Percentiles rank a stretch among this genome's conserved stretches.
These are phyloP conservation scores for Saccharomyces hybrid DNA, from an alignment of 1,139 yeast genomes.

Conservation along the genomic window DNA sequence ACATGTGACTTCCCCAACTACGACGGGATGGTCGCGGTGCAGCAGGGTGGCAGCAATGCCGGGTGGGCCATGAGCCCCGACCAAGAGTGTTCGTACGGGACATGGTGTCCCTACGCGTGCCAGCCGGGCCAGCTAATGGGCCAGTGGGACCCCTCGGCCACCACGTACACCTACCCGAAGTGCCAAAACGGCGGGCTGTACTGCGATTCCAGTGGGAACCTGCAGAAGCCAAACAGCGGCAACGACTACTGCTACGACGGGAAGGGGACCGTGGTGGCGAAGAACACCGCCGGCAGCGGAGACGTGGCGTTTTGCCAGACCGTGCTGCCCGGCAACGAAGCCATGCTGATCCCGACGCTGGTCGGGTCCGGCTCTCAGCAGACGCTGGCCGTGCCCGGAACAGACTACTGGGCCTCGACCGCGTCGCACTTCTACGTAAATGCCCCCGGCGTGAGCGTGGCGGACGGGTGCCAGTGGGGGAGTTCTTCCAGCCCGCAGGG, in stretches of 20 bases:
- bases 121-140: slow-evolving; percentile 76
- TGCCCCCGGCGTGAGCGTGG: slow-evolving; percentile 72
- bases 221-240: slow-evolving; percentile 54
- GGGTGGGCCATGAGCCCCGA: slow-evolving; percentile 90
- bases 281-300: slow-evolving; percentile 42
- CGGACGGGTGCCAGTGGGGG: slow-evolving; percentile 85
- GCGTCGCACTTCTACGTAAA: slow-evolving; percentile 85
- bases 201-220: slow-evolving; percentile 63
- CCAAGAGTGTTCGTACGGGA: slow-evolving; percentile 62
- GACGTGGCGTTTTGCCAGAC: slow-evolving; percentile 85
- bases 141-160: slow-evolving; percentile 63
- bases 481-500: slow-evolving; percentile 58
- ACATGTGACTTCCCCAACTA: slow-evolving; percentile 63
- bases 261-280: slow-evolving; percentile 58
- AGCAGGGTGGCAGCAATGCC: slow-evolving; percentile 49
- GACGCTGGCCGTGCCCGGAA: slow-evolving; percentile 75
- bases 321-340: slow-evolving; percentile 87
- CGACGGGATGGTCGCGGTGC: slow-evolving; percentile 61
- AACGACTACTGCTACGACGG: slow-evolving; percentile 69
- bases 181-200: slow-evolving; percentile 76
- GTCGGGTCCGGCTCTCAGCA: slow-evolving; percentile 42
- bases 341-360: slow-evolving; percentile 80
- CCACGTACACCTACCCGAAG: slow-evolving; percentile 54
- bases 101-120: slow-evolving; percentile 84
- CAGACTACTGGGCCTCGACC: slow-evolving; percentile 63